Percentiles rank a stretch among this genome's conserved stretches.
These are phyloP conservation scores for Diaporthe sp. DNA, from an alignment of 2,329 filamentous ascomycete species.

Conservation along the genomic window DNA sequence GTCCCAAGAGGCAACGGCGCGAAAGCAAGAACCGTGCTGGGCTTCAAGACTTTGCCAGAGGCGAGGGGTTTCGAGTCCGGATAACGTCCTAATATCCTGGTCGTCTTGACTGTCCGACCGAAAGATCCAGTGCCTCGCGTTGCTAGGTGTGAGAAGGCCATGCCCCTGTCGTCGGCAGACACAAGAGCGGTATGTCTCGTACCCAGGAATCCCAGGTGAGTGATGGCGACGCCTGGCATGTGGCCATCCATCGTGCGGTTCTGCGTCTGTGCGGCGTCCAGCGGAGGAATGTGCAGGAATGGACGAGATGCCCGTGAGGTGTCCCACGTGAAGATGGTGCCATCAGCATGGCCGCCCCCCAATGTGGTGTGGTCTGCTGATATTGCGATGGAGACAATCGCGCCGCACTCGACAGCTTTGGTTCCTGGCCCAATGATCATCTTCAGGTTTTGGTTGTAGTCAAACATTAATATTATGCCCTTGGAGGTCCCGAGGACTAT, in stretches of 20 bases:
- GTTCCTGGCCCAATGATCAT: slow-evolving; percentile 94
- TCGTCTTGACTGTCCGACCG: slow-evolving; percentile 88
- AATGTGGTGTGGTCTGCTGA: slow-evolving; percentile 95
- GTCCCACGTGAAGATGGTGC: slow-evolving; percentile 98
- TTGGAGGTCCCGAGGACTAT: slow-evolving; percentile 95
- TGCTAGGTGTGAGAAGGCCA: slow-evolving; percentile 98
- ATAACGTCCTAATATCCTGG: slow-evolving; percentile 91
- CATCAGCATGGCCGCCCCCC: slow-evolving; percentile 89
- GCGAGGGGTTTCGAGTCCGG: slow-evolving; percentile 75
- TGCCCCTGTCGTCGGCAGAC: slow-evolving; percentile 93
- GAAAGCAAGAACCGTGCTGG: slow-evolving; percentile 95
- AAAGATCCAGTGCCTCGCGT: slow-evolving; percentile 91
- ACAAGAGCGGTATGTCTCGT: slow-evolving; percentile 94
- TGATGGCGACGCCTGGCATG: slow-evolving; percentile 80
- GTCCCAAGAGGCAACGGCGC: slow-evolving; percentile 94
- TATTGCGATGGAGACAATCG: slow-evolving; percentile 88
- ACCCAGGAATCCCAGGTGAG: slow-evolving; percentile 95
- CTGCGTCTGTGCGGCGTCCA: slow-evolving; percentile 76
- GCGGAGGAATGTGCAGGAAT: slow-evolving; percentile 87
- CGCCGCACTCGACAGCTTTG: slow-evolving; percentile 92
- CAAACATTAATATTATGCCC: slow-evolving; percentile 94
- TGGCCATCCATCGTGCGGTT: slow-evolving; percentile 85
- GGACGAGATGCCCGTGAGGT: slow-evolving; percentile 84
- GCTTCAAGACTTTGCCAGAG: slow-evolving; percentile 80
- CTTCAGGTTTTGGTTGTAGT: slow-evolving; percentile 96